These are phyloP conservation scores for Apiotrichum akiyoshidainum DNA, from an alignment of 1,284 basidiomycete species.

Conservation along the genomic window DNA sequence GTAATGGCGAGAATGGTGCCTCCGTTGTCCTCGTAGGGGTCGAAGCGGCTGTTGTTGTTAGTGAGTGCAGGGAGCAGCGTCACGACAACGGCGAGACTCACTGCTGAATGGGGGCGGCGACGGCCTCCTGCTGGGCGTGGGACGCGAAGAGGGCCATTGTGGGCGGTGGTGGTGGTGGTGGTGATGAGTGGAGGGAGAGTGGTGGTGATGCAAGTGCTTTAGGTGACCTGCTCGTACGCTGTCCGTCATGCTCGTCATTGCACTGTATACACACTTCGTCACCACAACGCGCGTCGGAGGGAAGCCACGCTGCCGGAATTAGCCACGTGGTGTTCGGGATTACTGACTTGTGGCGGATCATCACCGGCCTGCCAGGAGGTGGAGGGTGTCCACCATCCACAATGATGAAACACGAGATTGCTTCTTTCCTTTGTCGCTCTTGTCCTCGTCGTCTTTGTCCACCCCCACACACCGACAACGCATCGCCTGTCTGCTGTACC, in stretches of 20 bases:
- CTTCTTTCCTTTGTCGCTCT: too few species aligned
- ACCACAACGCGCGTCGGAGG: conserved; percentile 20
- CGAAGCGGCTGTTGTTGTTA: conserved; percentile 57
- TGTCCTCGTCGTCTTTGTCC: too few species aligned
- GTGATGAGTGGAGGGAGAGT: conserved; percentile 1
- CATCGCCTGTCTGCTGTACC: too few species aligned
- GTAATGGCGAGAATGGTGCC: conserved; percentile 93
- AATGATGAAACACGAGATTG: too few species aligned
- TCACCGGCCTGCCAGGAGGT: not conserved
- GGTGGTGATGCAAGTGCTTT: not conserved
- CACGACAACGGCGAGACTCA: conserved; percentile 17
- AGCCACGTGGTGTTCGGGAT: conserved; percentile 12
- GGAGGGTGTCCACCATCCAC: not conserved
- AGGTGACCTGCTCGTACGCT: not conserved
- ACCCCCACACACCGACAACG: too few species aligned
- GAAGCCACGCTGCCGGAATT: not conserved
- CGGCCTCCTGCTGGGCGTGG: conserved; percentile 23
- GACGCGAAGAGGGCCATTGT: conserved; percentile 42
- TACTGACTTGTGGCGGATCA: not conserved
- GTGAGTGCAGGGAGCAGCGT: too few species aligned
- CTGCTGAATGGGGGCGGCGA: conserved; percentile 44
- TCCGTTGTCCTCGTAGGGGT: conserved; percentile 85
- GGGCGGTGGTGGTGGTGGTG: conserved; percentile 9
- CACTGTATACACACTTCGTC: conserved; percentile 7
- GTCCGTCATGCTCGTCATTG: not conserved